A percentile compares a stretch with the other conserved stretches of the same genome.
These are phyloP conservation scores for Vigna trinervia DNA, from an alignment of 306 rosid genomes.

Conservation along the genomic window DNA sequence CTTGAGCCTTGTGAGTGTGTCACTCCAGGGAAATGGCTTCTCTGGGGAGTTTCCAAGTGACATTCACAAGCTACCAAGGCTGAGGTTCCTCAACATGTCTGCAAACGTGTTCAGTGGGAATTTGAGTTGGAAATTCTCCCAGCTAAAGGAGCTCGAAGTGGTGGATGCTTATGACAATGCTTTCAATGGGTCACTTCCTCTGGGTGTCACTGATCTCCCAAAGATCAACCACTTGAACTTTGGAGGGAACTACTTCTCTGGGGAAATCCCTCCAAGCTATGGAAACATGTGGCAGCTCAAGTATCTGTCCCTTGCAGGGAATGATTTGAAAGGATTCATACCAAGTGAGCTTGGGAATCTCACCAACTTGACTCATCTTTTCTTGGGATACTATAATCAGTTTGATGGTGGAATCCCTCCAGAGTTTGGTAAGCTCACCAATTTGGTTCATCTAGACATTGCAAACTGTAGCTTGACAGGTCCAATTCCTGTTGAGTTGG, in stretches of 20 bases:
- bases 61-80: conserved; percentile 53
- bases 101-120: conserved; percentile 70
- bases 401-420: conserved; percentile 78
- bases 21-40: conserved; percentile 60
- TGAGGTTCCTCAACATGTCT: conserved; percentile 79
- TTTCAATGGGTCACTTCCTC: conserved; percentile 74
- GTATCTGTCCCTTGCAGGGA: conserved; percentile 67
- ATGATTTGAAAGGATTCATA: conserved; percentile 66
- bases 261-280: conserved; percentile 62
- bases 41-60: conserved; percentile 57
- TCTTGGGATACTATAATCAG: conserved; percentile 73
- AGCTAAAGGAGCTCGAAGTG: conserved; percentile 50
- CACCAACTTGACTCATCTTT: conserved; percentile 59
- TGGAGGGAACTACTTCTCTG: conserved; percentile 74
- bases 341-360: conserved; percentile 78
- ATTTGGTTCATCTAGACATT: conserved; percentile 76
- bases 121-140: conserved; percentile 57
- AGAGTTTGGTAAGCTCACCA: conserved; percentile 61
- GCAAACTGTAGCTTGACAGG: conserved; percentile 78
- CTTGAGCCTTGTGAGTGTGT: conserved; percentile 51
- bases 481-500: conserved; percentile 75
- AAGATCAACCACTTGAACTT: conserved; percentile 59
- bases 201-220: conserved; percentile 51
- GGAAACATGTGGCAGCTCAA: conserved; percentile 58
- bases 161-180: conserved; percentile 71